phyloP scores from a whole-genome alignment of 2,329 filamentous ascomycete genomes.

The Colletotrichum eremochloae region DNA sequence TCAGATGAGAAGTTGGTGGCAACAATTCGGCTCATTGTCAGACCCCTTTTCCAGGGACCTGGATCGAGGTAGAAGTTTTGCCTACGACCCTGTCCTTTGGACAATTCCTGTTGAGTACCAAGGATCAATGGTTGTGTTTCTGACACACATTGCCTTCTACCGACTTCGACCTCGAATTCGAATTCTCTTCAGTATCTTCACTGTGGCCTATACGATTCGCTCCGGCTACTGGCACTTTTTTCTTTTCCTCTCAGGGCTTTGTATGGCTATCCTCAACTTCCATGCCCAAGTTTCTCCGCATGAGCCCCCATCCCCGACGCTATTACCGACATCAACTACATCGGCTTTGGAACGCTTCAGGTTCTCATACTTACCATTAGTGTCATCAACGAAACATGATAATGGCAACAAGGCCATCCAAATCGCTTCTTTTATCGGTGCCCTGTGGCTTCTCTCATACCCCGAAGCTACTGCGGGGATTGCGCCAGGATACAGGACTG shows the following conservation, averaged over 20 bases:
- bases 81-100: constrained; percentile 71
- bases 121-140: constrained; percentile 69
- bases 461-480: background rate
- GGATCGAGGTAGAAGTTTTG: constrained; percentile 32
- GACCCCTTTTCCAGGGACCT: constrained; percentile 63
- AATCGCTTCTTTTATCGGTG: constrained; percentile 5
- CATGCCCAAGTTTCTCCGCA: constrained; percentile 47
- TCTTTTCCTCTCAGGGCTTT: constrained; percentile 33
- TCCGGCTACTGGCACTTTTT: constrained; percentile 27
- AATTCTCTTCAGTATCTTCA: constrained; percentile 53
- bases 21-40: constrained; percentile 59
- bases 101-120: constrained; percentile 73
- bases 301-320: background rate
- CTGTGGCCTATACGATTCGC: constrained; percentile 57
- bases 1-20: constrained; percentile 62
- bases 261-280: background rate
- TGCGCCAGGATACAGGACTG: constrained; percentile 23
- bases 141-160: constrained; percentile 64
- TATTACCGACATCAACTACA: background rate
- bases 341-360: background rate
- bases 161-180: constrained; percentile 59
- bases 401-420: background rate
- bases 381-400: background rate
- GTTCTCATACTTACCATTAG: background rate
- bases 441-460: constrained; percentile 28